phyloP scores from a whole-genome alignment of 345 rosid species.

The Gossypium bickii region DNA sequence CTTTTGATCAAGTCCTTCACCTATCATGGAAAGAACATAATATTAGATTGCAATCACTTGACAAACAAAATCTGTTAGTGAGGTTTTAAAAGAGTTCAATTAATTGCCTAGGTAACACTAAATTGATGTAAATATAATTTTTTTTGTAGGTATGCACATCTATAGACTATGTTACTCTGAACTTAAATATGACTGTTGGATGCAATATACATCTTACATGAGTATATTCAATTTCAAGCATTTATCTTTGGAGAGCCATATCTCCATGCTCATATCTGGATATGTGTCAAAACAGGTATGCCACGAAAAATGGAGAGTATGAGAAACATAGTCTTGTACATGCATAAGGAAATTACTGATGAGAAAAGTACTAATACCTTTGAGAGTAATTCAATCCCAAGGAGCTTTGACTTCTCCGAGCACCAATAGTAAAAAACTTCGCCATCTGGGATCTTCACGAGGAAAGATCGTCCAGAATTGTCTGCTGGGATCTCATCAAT shows the following conservation, averaged over 20 bases:
- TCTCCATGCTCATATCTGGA: background rate
- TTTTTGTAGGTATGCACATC: background rate
- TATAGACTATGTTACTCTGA: background rate
- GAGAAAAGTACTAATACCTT: conserved; percentile 48
- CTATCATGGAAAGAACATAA: conserved; percentile 28
- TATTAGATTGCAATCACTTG: conserved; percentile 4
- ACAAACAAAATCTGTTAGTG: background rate
- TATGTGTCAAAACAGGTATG: background rate
- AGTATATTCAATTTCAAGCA: background rate
- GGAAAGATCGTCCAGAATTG: conserved; percentile 80
- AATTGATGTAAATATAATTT: background rate
- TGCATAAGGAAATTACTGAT: background rate
- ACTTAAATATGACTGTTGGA: background rate
- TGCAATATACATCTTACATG: background rate
- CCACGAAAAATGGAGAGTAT: too few relatives aligned
- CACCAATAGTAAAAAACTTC: conserved; percentile 76
- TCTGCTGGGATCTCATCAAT: conserved; percentile 68
- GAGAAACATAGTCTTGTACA: background rate
- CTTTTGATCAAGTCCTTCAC: conserved; percentile 73
- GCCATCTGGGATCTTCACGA: conserved; percentile 50
- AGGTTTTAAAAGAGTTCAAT: background rate
- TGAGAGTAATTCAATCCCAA: conserved; percentile 75
- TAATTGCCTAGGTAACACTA: too few relatives aligned
- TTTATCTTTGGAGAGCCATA: background rate
- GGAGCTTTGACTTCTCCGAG: conserved; percentile 84